Percentiles rank a stretch among this genome's conserved stretches.
Evolutionary conservation across 306 rosid species (phyloP).

Genomic region (Morella rubra): DNA sequence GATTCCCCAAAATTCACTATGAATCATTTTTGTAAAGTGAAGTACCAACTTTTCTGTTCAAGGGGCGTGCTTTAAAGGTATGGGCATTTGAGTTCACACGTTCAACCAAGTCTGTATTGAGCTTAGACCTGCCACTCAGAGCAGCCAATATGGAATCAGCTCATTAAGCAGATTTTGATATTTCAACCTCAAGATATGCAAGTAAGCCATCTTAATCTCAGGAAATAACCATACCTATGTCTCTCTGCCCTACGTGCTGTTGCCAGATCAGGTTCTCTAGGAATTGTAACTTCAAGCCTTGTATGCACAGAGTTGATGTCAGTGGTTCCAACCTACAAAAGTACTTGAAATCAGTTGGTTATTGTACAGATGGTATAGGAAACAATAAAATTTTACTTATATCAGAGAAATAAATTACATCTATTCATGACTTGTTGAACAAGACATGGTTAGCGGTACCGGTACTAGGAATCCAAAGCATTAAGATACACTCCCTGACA

Average conservation of each 20-base stretch:
- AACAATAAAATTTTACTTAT: background rate
- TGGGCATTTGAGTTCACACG: constrained; percentile 36
- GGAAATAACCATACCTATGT: constrained; percentile 47
- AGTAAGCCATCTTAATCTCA: constrained; percentile 17
- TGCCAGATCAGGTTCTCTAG: constrained; percentile 65
- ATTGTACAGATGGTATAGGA: background rate
- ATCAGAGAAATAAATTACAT: constrained; percentile 6
- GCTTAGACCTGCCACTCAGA: constrained; percentile 46
- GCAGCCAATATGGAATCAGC: constrained; percentile 9
- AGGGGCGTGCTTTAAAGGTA: constrained; percentile 35
- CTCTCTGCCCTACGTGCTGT: constrained; percentile 74
- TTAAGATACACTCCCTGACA: constrained; percentile 11
- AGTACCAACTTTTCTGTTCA: constrained; percentile 55
- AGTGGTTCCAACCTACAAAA: constrained; percentile 44
- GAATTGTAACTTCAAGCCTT: constrained; percentile 49
- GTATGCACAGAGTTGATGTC: constrained; percentile 25
- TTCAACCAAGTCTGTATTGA: constrained; percentile 34
- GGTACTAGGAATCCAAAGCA: constrained; percentile 4
- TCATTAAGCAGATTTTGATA: constrained; percentile 6
- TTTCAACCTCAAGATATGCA: background rate
- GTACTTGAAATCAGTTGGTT: background rate
- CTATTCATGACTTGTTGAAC: background rate
- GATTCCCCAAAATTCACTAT: background rate
- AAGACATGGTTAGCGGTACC: background rate
- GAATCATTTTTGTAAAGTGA: background rate